These are phyloP conservation scores for Fusarium gaditjirri DNA, from an alignment of 2,329 filamentous ascomycete genomes.

Conservation along the genomic window DNA sequence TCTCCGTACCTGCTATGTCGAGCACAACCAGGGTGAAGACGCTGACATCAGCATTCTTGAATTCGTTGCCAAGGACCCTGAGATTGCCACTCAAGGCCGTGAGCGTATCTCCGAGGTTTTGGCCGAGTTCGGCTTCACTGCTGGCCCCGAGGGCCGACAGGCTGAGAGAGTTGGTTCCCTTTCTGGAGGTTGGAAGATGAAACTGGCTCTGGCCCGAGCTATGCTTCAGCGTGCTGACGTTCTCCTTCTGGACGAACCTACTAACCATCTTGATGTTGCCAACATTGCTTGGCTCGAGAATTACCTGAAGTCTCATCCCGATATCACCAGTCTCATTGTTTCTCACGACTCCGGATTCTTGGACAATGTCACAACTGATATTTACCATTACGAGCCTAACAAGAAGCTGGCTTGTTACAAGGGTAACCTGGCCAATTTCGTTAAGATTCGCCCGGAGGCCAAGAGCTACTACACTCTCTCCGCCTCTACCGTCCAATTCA, in stretches of 20 bases:
- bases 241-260: conserved; percentile 95
- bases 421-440: conserved; percentile 85
- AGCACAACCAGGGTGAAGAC: conserved; percentile 99
- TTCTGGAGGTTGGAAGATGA: conserved; percentile 99
- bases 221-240: conserved; percentile 99
- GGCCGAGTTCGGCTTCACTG: conserved; percentile 91
- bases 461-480: conserved; percentile 99
- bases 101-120: conserved; percentile 87
- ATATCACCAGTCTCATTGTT: conserved; percentile 97
- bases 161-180: conserved; percentile 90
- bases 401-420: conserved; percentile 94
- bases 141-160: conserved; percentile 89
- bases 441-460: conserved; percentile 89
- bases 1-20: conserved; percentile 95
- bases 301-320: conserved; percentile 93
- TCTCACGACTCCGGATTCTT: conserved; percentile 98
- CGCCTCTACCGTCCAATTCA: conserved; percentile 90
- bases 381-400: conserved; percentile 95
- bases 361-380: conserved; percentile 97
- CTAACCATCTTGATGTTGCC: conserved; percentile 95
- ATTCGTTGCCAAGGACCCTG: conserved; percentile 89
- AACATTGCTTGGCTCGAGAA: conserved; percentile 97
- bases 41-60: conserved; percentile 96
- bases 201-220: conserved; percentile 92
- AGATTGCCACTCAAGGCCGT: conserved; percentile 79